These are phyloP conservation scores for Rhizoclosmatium sp. DNA, from an alignment of 192 early-diverging fungal genomes.

Conservation along the genomic window DNA sequence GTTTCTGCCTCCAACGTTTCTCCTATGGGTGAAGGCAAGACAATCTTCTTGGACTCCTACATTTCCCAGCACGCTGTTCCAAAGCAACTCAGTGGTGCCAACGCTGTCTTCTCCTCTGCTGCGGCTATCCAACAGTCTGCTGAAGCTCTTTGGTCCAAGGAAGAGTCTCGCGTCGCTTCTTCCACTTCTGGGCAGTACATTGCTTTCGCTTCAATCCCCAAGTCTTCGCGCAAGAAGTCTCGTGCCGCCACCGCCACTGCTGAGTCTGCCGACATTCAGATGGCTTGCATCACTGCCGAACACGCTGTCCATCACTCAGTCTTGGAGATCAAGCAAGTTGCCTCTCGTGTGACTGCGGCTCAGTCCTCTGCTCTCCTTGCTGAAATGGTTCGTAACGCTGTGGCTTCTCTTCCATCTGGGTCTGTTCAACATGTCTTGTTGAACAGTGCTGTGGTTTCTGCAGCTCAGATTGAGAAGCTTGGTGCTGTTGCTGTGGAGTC, in stretches of 20 bases:
- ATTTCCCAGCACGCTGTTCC: conserved; percentile 22
- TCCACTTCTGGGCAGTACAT: conserved; percentile 5
- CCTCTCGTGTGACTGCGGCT: conserved; percentile 5
- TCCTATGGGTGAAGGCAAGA: conserved; percentile 18
- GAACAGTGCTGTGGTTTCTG: not conserved
- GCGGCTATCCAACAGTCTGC: conserved; percentile 10
- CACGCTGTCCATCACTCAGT: not conserved
- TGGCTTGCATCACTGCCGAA: conserved; percentile 36
- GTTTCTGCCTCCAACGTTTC: not conserved
- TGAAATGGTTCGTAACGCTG: conserved; percentile 23
- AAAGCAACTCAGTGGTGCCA: conserved; percentile 9
- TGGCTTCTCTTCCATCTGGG: conserved; percentile 3
- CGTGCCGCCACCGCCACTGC: conserved; percentile 13
- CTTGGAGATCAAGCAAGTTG: conserved; percentile 19
- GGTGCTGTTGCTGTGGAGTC: conserved; percentile 14
- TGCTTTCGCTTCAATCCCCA: conserved; percentile 31
- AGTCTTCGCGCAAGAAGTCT: conserved; percentile 38
- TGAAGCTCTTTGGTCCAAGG: conserved; percentile 7
- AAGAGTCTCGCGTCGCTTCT: conserved; percentile 4
- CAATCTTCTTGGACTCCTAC: conserved; percentile 30
- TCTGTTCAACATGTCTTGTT: conserved; percentile 17
- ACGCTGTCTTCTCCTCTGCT: conserved; percentile 6
- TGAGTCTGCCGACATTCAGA: conserved; percentile 22
- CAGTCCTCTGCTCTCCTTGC: conserved; percentile 5
- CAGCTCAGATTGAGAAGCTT: conserved; percentile 18